phyloP scores from a whole-genome alignment of 208 protist genomes.

The Leishmania arabica region DNA sequence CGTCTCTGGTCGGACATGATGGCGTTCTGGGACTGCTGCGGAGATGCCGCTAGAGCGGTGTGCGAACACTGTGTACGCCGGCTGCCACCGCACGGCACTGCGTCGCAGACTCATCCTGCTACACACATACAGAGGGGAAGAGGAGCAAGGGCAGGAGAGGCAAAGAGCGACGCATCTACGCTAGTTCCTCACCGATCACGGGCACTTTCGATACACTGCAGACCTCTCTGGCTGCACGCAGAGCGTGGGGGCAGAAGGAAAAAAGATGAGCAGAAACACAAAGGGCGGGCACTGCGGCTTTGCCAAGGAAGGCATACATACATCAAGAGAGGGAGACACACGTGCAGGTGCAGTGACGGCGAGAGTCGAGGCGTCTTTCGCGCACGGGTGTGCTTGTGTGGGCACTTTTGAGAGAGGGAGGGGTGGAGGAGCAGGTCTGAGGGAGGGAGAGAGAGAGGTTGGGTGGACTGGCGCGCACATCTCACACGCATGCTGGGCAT shows the following conservation, averaged over 20 bases:
- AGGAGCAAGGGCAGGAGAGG: not conserved
- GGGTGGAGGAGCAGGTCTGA: not conserved
- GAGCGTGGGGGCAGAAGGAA: not conserved
- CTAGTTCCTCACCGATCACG: not conserved
- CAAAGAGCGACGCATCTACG: not conserved
- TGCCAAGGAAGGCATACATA: not conserved
- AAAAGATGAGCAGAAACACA: not conserved
- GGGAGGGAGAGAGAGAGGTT: not conserved
- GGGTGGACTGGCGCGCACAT: not conserved
- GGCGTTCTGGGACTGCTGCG: not conserved
- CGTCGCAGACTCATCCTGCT: slow-evolving; percentile 8
- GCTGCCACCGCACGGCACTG: not conserved
- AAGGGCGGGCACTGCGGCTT: not conserved
- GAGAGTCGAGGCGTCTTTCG: not conserved
- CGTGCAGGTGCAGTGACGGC: not conserved
- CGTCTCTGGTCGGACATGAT: not conserved
- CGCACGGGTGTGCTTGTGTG: not conserved
- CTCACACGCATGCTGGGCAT: not conserved
- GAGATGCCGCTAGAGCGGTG: not conserved
- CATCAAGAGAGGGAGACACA: not conserved
- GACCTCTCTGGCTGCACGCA: not conserved
- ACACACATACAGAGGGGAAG: not conserved
- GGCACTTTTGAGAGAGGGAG: not conserved
- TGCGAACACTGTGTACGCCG: not conserved
- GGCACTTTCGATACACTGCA: not conserved